A percentile compares a stretch with the other conserved stretches of the same genome.
These are phyloP conservation scores for Fusarium begoniae DNA, from an alignment of 2,329 filamentous ascomycete species.

Conservation along the genomic window DNA sequence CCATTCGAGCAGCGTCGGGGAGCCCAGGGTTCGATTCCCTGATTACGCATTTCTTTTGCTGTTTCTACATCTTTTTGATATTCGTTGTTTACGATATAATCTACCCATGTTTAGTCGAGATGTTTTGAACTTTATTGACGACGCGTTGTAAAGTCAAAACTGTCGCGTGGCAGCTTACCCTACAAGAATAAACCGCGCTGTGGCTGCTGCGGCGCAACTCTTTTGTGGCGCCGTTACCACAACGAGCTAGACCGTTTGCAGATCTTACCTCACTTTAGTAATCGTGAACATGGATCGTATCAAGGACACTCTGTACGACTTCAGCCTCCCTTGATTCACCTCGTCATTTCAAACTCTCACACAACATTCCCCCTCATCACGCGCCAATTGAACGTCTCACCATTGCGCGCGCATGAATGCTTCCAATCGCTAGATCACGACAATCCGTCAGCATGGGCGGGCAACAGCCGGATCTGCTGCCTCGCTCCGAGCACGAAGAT, in stretches of 20 bases:
- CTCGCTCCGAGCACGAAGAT: conserved; percentile 23
- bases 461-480: conserved; percentile 28
- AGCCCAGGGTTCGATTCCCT: background rate
- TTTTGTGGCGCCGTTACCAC: background rate
- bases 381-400: background rate
- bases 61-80: background rate
- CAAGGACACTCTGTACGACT: conserved; percentile 28
- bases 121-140: background rate
- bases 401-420: conserved; percentile 23
- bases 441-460: conserved; percentile 32
- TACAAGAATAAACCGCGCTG: background rate
- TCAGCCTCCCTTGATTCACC: conserved; percentile 14
- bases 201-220: background rate
- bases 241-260: conserved; percentile 5
- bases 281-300: conserved; percentile 13
- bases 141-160: background rate
- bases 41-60: background rate
- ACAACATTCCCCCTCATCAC: background rate
- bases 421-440: conserved; percentile 27
- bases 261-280: conserved; percentile 14
- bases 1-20: background rate
- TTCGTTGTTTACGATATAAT: accelerated
- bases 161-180: background rate
- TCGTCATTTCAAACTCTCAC: background rate
- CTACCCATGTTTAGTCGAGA: too few relatives aligned